Evolutionary conservation across 805 yeast species (phyloP).

Genomic region (Metschnikowia similis): DNA sequence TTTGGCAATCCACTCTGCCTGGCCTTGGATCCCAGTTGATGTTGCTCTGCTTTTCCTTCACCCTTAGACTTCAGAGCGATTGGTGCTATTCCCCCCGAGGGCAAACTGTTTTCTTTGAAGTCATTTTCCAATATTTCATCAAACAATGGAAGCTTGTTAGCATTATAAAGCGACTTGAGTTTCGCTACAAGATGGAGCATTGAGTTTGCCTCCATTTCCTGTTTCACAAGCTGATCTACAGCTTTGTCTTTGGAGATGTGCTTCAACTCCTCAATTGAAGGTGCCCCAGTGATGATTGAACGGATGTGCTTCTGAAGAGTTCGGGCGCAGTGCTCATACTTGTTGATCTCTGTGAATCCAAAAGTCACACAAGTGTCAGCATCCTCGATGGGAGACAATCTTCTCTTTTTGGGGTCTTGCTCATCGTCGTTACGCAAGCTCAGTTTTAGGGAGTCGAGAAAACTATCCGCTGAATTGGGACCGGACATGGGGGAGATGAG

Average conservation of each 20-base stretch:
- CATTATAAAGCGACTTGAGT: conserved; percentile 50
- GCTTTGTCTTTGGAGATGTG: conserved; percentile 25
- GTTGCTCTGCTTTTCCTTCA: too few species aligned
- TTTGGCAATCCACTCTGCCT: conserved; percentile 46
- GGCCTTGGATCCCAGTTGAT: not conserved
- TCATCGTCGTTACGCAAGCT: not conserved
- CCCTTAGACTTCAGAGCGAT: not conserved
- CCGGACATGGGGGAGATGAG: not conserved
- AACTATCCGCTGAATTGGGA: not conserved
- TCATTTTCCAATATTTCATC: conserved; percentile 48
- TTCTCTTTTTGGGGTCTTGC: not conserved
- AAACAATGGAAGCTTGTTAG: conserved; percentile 48
- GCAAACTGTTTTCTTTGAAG: conserved; percentile 7
- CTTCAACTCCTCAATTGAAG: conserved; percentile 43
- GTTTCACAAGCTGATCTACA: conserved; percentile 40
- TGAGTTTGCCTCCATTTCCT: conserved; percentile 49
- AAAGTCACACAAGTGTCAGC: conserved; percentile 6
- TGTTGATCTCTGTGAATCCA: conserved; percentile 37
- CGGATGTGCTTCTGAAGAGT: conserved; percentile 41
- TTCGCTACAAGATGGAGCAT: conserved; percentile 58
- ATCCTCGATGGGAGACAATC: not conserved
- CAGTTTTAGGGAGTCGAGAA: not conserved
- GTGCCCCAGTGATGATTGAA: conserved; percentile 45
- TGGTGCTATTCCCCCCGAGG: not conserved
- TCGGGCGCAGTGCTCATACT: conserved; percentile 37